Conservation (phyloP, 805 yeast species). For the Saturnispora ahearnii region DNA sequence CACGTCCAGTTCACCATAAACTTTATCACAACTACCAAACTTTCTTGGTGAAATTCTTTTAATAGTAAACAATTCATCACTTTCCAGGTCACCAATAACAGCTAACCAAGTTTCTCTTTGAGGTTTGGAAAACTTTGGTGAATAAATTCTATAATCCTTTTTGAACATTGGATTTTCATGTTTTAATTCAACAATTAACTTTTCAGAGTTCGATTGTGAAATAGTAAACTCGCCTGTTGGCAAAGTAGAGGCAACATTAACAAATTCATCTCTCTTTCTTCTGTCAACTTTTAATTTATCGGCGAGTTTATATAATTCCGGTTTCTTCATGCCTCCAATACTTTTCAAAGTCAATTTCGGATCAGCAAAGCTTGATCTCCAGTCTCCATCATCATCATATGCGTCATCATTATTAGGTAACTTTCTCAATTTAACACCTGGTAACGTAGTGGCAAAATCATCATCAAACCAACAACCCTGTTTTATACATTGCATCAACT, state of each 20-base stretch:
- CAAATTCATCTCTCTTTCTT: conserved; percentile 40
- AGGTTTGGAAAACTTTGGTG: conserved; percentile 79
- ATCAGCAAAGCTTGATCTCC: conserved; percentile 23
- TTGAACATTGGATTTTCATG: conserved; percentile 47
- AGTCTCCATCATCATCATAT: conserved; percentile 28
- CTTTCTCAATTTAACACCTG: conserved; percentile 33
- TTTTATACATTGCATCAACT: conserved; percentile 76
- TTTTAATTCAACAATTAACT: conserved; percentile 36
- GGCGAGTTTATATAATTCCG: conserved; percentile 28
- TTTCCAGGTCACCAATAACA: conserved; percentile 42
- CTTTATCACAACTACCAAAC: conserved; percentile 27
- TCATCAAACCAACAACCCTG: conserved; percentile 85
- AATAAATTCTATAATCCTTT: conserved; percentile 56
- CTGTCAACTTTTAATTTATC: conserved; percentile 34
- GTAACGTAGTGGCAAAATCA: conserved; percentile 50
- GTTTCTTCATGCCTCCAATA: conserved; percentile 32
- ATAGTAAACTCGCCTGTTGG: conserved; percentile 50
- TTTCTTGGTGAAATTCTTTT: conserved; percentile 66
- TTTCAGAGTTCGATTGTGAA: conserved; percentile 28
- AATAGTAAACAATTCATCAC: conserved; percentile 49
- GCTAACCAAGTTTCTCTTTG: conserved; percentile 94
- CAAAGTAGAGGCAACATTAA: conserved; percentile 42
- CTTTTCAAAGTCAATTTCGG: conserved; percentile 26
- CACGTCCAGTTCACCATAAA: conserved; percentile 39
- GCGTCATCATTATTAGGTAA: conserved; percentile 13